Percentiles rank a stretch among this genome's conserved stretches.
Conservation (phyloP, 2,329 filamentous ascomycete species). For the Camillea tinctor region DNA sequence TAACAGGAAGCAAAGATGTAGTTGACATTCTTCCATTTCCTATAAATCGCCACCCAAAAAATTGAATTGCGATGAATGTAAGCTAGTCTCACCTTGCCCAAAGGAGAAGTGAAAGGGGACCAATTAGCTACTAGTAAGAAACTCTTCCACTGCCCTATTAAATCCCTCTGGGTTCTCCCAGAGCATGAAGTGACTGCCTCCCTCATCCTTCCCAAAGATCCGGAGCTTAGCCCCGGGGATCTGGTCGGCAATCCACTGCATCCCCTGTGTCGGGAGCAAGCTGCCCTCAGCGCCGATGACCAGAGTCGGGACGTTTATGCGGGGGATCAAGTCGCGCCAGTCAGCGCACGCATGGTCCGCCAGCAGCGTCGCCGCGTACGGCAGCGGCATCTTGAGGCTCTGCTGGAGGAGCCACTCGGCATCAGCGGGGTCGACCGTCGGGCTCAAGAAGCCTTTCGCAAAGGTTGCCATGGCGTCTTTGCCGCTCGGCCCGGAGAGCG, state of each 20-base stretch:
- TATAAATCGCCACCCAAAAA: no score
- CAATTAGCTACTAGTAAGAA: constrained; percentile 11
- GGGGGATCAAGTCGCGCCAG: constrained; percentile 31
- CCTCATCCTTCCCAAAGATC: constrained; percentile 31
- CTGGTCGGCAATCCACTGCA: constrained; percentile 29
- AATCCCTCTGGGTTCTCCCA: constrained; percentile 35
- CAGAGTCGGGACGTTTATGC: constrained; percentile 29
- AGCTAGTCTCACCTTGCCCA: no score
- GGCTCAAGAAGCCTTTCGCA: constrained; percentile 25
- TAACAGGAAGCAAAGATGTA: no score
- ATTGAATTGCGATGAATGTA: no score
- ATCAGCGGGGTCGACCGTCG: constrained; percentile 20
- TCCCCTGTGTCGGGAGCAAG: constrained; percentile 9
- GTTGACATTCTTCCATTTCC: no score
- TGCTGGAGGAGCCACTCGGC: constrained; percentile 25
- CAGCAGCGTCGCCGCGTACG: constrained; percentile 26
- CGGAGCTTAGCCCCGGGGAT: constrained; percentile 26
- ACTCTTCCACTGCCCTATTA: constrained; percentile 32
- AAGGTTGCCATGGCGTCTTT: constrained; percentile 12
- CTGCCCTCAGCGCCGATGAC: constrained; percentile 24
- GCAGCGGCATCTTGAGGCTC: constrained; percentile 28
- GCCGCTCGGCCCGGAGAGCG: constrained; percentile 13
- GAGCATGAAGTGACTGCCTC: constrained; percentile 35
- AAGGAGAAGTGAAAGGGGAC: no score
- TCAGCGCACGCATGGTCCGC: constrained; percentile 27